phyloP scores from a whole-genome alignment of 169 alveolate species.

The Plasmodium berghei region DNA sequence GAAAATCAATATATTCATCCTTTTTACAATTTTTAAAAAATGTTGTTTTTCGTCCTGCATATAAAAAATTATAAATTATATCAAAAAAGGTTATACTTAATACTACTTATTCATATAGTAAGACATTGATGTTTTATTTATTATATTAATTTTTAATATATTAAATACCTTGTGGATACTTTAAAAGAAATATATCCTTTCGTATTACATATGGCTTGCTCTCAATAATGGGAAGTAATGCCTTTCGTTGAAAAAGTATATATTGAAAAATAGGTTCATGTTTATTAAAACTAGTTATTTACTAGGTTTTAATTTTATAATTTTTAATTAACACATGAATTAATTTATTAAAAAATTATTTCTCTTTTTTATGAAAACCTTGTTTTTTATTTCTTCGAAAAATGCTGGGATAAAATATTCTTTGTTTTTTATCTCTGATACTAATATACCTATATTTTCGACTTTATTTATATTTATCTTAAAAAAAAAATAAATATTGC shows the following conservation, averaged over 20 bases:
- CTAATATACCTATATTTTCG: slow-evolving; percentile 20
- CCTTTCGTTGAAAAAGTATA: slow-evolving; percentile 18
- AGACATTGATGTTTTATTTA: not conserved
- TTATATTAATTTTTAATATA: not conserved
- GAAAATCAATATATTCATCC: slow-evolving; percentile 49
- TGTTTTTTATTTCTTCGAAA: slow-evolving; percentile 44
- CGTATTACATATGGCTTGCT: slow-evolving; percentile 28
- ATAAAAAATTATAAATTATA: not conserved
- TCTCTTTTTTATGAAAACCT: slow-evolving; percentile 9
- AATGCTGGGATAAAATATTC: slow-evolving; percentile 67
- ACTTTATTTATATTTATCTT: slow-evolving; percentile 49
- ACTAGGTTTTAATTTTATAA: too few species aligned
- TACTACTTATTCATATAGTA: not conserved
- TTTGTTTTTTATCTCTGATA: slow-evolving; percentile 44
- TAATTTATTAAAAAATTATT: not conserved
- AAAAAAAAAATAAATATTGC: not conserved
- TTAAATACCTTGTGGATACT: slow-evolving; percentile 51
- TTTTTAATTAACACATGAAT: too few species aligned
- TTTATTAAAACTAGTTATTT: not conserved
- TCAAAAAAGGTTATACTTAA: not conserved
- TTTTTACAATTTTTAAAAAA: slow-evolving; percentile 66
- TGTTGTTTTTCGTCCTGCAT: slow-evolving; percentile 37
- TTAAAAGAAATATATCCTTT: slow-evolving; percentile 63
- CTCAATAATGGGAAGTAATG: slow-evolving; percentile 44
- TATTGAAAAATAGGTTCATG: not conserved